These are phyloP conservation scores for Beauveria caledonica DNA, from an alignment of 2,329 filamentous ascomycete genomes.

Conservation along the genomic window DNA sequence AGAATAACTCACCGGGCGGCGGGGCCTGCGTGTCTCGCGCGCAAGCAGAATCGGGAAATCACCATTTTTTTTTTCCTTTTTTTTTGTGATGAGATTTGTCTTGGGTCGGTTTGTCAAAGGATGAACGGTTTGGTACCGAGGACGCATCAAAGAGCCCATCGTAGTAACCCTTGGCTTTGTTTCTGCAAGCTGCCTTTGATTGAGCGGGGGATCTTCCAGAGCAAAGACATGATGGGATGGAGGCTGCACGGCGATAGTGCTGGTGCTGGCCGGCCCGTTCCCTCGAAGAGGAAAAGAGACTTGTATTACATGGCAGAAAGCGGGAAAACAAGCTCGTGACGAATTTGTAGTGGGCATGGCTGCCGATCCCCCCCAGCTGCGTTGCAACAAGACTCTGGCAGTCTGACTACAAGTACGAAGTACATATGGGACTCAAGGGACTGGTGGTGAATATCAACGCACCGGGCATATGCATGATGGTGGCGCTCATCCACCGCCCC, in stretches of 20 bases:
- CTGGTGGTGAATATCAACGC: not conserved
- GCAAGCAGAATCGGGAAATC: not conserved
- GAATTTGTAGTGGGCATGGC: not conserved
- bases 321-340: slow-evolving; percentile 9
- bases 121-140: not conserved
- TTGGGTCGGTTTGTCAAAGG: not conserved
- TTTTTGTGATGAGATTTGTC: not conserved
- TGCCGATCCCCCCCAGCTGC: slow-evolving; percentile 3
- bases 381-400: too few species aligned
- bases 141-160: too few species aligned
- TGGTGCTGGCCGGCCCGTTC: slow-evolving; percentile 2
- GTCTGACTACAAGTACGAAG: not conserved
- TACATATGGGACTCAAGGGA: too few species aligned
- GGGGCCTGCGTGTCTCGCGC: not conserved
- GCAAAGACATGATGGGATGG: not conserved
- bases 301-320: not conserved
- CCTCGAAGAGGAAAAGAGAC: not conserved
- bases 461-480: slow-evolving; percentile 6
- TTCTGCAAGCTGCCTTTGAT: not conserved
- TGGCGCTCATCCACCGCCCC: slow-evolving; percentile 6
- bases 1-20: not conserved
- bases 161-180: not conserved
- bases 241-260: not conserved
- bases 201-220: not conserved
- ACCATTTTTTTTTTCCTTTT: too few species aligned